Evolutionary conservation across 208 protist species (phyloP).

Genomic region (Trypanosoma melophagium): DNA sequence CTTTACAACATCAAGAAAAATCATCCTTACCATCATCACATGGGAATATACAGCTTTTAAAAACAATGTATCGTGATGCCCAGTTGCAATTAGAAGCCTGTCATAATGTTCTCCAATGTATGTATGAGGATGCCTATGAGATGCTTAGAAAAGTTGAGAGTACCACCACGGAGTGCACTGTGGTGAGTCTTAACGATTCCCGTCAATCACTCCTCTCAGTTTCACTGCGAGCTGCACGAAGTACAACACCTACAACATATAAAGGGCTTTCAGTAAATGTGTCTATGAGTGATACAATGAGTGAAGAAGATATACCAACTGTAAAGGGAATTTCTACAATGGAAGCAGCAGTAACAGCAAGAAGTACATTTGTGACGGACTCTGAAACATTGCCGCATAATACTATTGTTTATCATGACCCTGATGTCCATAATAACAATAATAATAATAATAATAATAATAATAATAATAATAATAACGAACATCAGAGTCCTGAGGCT

Average conservation of each 20-base stretch:
- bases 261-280: background rate
- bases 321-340: background rate
- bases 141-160: constrained; percentile 8
- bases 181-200: constrained; percentile 6
- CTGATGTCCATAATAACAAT: no score
- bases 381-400: no score
- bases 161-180: background rate
- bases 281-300: background rate
- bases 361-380: no score
- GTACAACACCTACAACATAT: background rate
- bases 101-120: constrained; percentile 17
- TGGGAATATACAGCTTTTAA: constrained; percentile 6
- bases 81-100: constrained; percentile 18
- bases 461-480: background rate
- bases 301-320: background rate
- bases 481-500: background rate
- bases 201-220: constrained; percentile 7
- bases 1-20: background rate
- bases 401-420: no score
- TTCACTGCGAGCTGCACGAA: constrained; percentile 4
- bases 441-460: no score
- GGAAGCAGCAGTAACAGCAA: no score
- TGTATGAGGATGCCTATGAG: constrained; percentile 15
- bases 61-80: constrained; percentile 17
- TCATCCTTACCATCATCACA: background rate